Conservation (phyloP, 768 basidiomycete genomes). For the Phylloporus arenicola region DNA sequence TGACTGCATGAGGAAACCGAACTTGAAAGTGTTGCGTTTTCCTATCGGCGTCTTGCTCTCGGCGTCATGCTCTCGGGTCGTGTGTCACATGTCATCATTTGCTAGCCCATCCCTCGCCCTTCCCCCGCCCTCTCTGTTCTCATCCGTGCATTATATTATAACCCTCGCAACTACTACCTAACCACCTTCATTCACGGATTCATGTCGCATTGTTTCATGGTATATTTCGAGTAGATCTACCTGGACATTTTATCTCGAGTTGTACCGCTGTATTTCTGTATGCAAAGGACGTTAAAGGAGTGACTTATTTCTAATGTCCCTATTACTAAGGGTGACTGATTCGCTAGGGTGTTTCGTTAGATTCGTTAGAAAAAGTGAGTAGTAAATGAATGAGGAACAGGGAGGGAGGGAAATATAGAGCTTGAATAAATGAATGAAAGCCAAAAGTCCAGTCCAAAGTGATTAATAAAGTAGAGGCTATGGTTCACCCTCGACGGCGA, state of each 20-base stretch:
- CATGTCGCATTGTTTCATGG: constrained; percentile 31
- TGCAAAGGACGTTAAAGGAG: constrained; percentile 32
- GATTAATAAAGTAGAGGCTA: constrained; percentile 14
- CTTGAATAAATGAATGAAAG: constrained; percentile 10
- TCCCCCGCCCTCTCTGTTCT: background rate
- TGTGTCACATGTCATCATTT: constrained; percentile 11
- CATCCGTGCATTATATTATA: constrained; percentile 24
- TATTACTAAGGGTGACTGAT: background rate
- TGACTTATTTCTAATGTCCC: constrained; percentile 31
- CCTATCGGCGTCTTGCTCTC: no score
- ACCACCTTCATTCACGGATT: constrained; percentile 26
- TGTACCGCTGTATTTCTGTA: constrained; percentile 34
- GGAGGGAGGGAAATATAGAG: background rate
- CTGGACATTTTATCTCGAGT: constrained; percentile 28
- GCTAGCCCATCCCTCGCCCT: constrained; percentile 3
- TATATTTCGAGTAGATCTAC: constrained; percentile 36
- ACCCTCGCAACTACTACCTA: constrained; percentile 21
- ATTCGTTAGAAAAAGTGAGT: background rate
- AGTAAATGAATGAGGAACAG: background rate
- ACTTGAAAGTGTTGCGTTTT: constrained; percentile 5
- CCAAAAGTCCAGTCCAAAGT: background rate
- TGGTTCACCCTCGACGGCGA: constrained; percentile 62
- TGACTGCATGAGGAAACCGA: constrained; percentile 16
- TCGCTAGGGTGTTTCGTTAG: background rate
- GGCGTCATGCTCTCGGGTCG: constrained; percentile 12